These are phyloP conservation scores for Metarhizium rileyi DNA, from an alignment of 2,329 filamentous ascomycete species.

Conservation along the genomic window DNA sequence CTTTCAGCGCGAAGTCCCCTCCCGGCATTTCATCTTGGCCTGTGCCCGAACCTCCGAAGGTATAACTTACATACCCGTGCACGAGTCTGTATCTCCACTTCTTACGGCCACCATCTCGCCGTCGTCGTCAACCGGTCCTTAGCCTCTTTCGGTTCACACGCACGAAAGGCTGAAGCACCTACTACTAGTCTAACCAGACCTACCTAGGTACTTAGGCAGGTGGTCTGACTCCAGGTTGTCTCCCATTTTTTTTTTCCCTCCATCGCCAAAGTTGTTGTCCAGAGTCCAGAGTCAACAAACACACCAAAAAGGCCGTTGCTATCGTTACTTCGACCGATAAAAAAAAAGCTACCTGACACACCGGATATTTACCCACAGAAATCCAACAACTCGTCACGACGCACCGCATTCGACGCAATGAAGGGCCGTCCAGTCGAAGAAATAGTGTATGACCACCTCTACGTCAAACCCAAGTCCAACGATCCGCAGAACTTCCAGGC, in stretches of 20 bases:
- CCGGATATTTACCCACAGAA: not conserved
- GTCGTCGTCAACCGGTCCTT: not conserved
- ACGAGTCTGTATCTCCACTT: not conserved
- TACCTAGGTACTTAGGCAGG: no score
- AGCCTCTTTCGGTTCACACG: not conserved
- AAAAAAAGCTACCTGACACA: not conserved
- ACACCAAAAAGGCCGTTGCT: not conserved
- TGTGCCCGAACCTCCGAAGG: not conserved
- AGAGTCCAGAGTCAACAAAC: no score
- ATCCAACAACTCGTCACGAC: not conserved
- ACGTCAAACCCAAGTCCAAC: conserved; percentile 54
- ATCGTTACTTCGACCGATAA: not conserved
- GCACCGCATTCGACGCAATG: no score
- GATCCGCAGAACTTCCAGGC: conserved; percentile 64
- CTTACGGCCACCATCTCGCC: not conserved
- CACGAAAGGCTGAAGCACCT: no score
- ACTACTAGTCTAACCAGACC: no score
- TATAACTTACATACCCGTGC: not conserved
- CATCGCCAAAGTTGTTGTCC: no score
- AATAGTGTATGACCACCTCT: conserved; percentile 66
- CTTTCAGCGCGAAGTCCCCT: not conserved
- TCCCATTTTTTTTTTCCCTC: no score
- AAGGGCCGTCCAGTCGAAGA: conserved; percentile 61
- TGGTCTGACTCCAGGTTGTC: no score
- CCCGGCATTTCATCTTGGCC: not conserved